phyloP scores from a whole-genome alignment of 2,329 filamentous ascomycete genomes.

The Botryotinia globosa region DNA sequence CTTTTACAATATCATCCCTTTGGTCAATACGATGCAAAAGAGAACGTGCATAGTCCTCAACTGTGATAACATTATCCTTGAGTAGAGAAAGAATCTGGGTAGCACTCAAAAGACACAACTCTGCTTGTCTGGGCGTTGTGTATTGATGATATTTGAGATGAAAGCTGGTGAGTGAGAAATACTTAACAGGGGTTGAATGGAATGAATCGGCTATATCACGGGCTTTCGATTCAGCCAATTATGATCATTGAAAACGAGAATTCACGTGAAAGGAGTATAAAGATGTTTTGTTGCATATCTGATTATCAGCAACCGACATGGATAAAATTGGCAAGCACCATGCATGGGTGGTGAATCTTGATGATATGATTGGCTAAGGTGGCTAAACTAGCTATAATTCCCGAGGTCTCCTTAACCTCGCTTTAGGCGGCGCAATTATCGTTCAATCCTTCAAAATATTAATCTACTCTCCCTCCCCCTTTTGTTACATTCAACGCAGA shows the following conservation, averaged over 20 bases:
- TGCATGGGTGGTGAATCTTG: background rate
- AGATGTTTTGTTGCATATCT: conserved; percentile 8
- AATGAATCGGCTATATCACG: background rate
- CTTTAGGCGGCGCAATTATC: background rate
- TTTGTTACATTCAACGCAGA: background rate
- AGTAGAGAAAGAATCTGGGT: background rate
- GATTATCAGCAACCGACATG: background rate
- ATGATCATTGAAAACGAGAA: background rate
- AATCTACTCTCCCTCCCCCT: background rate
- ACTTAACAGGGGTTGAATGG: background rate
- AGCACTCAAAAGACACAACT: too few species aligned
- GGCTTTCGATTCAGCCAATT: background rate
- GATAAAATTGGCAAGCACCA: background rate
- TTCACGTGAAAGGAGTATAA: background rate
- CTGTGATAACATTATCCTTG: background rate
- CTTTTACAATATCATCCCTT: background rate
- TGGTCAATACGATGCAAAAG: background rate
- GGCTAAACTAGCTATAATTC: background rate
- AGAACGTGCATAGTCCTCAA: background rate
- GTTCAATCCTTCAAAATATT: background rate
- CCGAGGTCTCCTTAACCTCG: background rate
- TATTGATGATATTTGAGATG: background rate
- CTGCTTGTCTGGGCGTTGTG: background rate
- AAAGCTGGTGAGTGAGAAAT: background rate
- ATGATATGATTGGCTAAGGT: background rate